Evolutionary conservation across 1,139 yeast genomes (phyloP), one percentile per base, ranked within the genome.

Genomic region (Suhomyces taliae): DNA sequence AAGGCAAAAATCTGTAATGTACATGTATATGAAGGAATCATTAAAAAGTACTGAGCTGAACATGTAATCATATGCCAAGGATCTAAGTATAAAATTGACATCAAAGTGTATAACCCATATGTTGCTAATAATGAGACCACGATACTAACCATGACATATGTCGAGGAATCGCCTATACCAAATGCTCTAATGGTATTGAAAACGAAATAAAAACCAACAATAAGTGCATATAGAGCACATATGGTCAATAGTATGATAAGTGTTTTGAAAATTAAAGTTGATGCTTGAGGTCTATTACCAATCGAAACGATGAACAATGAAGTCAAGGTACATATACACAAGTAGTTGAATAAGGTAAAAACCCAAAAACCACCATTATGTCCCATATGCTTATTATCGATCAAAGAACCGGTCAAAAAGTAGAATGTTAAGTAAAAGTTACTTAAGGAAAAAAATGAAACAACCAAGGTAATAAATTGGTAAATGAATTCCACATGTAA

Each of bases 241-340:
- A 88, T 53, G 0, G 93, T 85, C 50, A 93, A 70, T 36, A 90
- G 65, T 1, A 84, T 74, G 67, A 93, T 88, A 39, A 93, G 78
- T 0, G 79, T 68, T 57, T 88, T 77, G 66, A 90, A 93, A 45
- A 91, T 67, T 40, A 77, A 80, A 49, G 81, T 82, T 14, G 83
- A 80, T 0, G 97, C 96, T 59, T 91, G 97, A 1, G 99, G 99
- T 59, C 97, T 78, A 61, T 93, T 93, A 54, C 98, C 99, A 78
- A 91, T 87, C 3, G 97, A 90, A 37, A 90, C 88, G 55, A 93
- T 85, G 60, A 93, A 89, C 67, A 90, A 83, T 8, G 96, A 82
- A 4, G 95, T 84, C 57, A 93, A 73, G 33, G 86, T 86, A 65
- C 95, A 85, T 48, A 90, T 79, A 57, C 91, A 83, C 53, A 87